These are phyloP conservation scores for Rhizomucor pusillus DNA, from an alignment of 371 early-diverging fungal genomes.

Conservation along the genomic window DNA sequence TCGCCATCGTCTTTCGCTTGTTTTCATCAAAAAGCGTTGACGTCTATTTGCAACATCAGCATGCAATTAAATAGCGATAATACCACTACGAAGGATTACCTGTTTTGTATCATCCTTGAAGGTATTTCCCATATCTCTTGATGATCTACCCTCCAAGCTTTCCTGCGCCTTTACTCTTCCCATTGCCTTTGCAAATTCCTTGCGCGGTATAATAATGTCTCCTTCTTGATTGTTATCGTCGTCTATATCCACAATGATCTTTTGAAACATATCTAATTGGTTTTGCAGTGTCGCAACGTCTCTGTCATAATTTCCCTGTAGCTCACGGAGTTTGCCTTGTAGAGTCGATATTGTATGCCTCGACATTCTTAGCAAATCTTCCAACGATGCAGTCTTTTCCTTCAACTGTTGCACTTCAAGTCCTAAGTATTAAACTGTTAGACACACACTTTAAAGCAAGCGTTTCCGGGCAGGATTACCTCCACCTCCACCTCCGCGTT, in stretches of 20 bases:
- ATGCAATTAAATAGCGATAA: not conserved
- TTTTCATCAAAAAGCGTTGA: conserved; percentile 14
- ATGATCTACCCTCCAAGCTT: conserved; percentile 31
- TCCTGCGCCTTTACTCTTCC: conserved; percentile 44
- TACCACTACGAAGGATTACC: too few species aligned
- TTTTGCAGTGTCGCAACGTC: conserved; percentile 68
- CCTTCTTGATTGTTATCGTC: conserved; percentile 37
- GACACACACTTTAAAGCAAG: not conserved
- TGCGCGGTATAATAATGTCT: conserved; percentile 26
- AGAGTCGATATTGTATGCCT: conserved; percentile 78
- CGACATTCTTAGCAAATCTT: conserved; percentile 77
- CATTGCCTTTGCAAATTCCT: conserved; percentile 34
- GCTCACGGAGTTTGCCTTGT: conserved; percentile 67
- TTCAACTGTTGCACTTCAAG: conserved; percentile 44
- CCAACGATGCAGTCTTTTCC: conserved; percentile 73
- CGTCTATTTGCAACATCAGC: not conserved
- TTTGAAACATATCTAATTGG: conserved; percentile 69
- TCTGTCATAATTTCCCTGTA: conserved; percentile 63
- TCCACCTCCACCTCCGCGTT: conserved; percentile 26
- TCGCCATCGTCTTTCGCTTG: conserved; percentile 38
- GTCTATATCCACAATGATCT: conserved; percentile 49
- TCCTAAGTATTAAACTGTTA: not conserved
- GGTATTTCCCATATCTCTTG: not conserved
- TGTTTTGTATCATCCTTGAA: too few species aligned
- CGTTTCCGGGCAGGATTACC: not conserved